Base-by-base conservation (phyloP, 2,329 filamentous ascomycete species). In the Hymenoscyphus infarciens region DNA sequence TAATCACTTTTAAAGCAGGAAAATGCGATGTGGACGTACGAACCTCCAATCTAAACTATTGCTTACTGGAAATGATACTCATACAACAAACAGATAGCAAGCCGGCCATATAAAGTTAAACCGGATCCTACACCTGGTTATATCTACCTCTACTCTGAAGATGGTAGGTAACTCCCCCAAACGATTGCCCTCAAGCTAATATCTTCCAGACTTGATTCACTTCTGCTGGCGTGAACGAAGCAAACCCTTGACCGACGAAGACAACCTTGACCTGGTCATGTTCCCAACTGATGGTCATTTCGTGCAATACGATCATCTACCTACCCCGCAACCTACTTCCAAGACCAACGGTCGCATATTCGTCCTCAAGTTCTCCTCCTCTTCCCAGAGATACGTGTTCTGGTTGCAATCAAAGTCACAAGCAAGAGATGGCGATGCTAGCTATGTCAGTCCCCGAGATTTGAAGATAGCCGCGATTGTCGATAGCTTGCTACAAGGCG, bases 1-100 rank as follows among this genome's bases (percentile, higher is more conserved):
- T 97, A 74, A 93, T 98, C 75, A 96, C 92, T 16, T 98, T 98
- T 84, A 97, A 97, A 83, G 94, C 94, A 68, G 94, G 94, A 77
- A 86, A 85, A 76, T 98, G 94, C 79, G 87, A 95, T 60, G 76
- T 94, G 65, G 88, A 93, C 75, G 92, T 96, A 80, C 74, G 89
- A 82, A 63, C 54, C 69, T 66, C 64, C 70, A 52, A 11, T 25
- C 11, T 15, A 56, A 49, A 59, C 15, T 33, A 10, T 19, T 52
- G 27, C 25, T 38, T 39, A 16, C 13, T 33, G 15, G 25, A 5
- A 27, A 55, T 15, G 13, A 52, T 56, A 55, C 61, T 66, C 42
- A 69, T 56, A 63, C 56, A 66, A 71, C 59, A 74, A 63, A 66
- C 67, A 84, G 81, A 75, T 76, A 67, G 83, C 81, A 60, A 79